These are phyloP conservation scores for Ascocoryne sarcoides DNA, from an alignment of 2,329 filamentous ascomycete species.

Conservation along the genomic window DNA sequence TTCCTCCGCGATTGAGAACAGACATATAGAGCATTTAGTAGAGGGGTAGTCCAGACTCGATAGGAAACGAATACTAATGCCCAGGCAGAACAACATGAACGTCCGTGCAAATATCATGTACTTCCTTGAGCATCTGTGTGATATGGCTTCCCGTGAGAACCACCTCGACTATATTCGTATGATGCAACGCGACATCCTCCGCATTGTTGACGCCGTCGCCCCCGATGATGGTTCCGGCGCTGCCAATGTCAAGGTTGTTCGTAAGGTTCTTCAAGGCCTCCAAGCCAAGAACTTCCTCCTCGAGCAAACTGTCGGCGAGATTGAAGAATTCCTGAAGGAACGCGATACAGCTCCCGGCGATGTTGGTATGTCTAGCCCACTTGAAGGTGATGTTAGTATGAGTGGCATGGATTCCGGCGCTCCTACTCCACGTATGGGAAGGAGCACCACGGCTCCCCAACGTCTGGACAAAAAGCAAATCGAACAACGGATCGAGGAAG, in stretches of 20 bases:
- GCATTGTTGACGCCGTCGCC: slow-evolving; percentile 85
- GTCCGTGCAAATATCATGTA: slow-evolving; percentile 98
- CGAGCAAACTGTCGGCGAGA: slow-evolving; percentile 65
- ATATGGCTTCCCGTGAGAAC: slow-evolving; percentile 50
- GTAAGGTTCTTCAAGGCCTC: slow-evolving; percentile 65
- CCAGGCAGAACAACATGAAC: slow-evolving; percentile 79
- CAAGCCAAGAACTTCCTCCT: slow-evolving; percentile 64
- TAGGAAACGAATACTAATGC: slow-evolving; percentile 31
- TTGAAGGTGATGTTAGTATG: background rate
- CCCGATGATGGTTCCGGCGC: slow-evolving; percentile 80
- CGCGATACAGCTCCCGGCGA: slow-evolving; percentile 33
- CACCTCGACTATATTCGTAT: slow-evolving; percentile 80
- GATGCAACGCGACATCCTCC: slow-evolving; percentile 88
- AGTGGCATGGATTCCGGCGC: slow-evolving; percentile 15
- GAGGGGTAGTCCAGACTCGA: background rate
- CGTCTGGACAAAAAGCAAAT: slow-evolving; percentile 77
- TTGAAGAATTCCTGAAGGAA: slow-evolving; percentile 75
- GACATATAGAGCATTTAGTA: too few species aligned
- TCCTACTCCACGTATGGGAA: background rate
- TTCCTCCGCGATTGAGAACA: too few species aligned
- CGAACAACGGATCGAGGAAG: slow-evolving; percentile 94
- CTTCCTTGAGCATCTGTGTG: slow-evolving; percentile 92
- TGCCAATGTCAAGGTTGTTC: slow-evolving; percentile 87
- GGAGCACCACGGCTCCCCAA: slow-evolving; percentile 22
- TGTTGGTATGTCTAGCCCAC: slow-evolving; percentile 14